phyloP scores from a whole-genome alignment of 148 eudicot species.

The Chenopodium berlandieri region DNA sequence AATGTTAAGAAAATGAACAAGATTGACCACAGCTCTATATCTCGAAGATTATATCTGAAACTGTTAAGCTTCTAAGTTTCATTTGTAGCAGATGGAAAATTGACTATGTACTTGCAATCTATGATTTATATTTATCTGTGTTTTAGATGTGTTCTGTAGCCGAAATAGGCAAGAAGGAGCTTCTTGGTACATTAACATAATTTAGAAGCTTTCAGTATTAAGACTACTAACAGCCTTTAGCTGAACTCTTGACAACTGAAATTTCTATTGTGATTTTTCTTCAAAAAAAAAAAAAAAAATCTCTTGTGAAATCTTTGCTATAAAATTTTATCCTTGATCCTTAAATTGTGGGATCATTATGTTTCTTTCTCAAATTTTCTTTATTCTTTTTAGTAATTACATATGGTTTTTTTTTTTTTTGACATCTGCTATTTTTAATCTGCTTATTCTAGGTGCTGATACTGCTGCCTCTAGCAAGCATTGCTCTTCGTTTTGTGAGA shows the following conservation, averaged over 20 bases:
- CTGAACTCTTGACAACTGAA: neutral
- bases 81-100: neutral
- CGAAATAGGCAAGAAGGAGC: neutral
- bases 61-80: neutral
- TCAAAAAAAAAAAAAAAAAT: too few species aligned
- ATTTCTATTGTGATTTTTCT: too few species aligned
- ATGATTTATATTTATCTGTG: neutral
- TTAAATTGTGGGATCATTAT: neutral
- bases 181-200: neutral
- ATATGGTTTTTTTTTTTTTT: neutral
- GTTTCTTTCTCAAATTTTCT: neutral
- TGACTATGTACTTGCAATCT: neutral
- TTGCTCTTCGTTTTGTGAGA: slow-evolving; percentile 76
- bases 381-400: neutral
- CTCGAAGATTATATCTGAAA: neutral
- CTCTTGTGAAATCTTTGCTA: neutral
- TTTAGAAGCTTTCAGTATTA: neutral
- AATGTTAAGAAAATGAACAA: too few species aligned
- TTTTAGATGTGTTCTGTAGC: neutral
- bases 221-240: neutral
- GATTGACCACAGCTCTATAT: neutral
- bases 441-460: slow-evolving; percentile 59
- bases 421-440: neutral
- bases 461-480: slow-evolving; percentile 78
- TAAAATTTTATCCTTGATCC: neutral